phyloP scores from a whole-genome alignment of 805 yeast species.

The Candida easanensis region DNA sequence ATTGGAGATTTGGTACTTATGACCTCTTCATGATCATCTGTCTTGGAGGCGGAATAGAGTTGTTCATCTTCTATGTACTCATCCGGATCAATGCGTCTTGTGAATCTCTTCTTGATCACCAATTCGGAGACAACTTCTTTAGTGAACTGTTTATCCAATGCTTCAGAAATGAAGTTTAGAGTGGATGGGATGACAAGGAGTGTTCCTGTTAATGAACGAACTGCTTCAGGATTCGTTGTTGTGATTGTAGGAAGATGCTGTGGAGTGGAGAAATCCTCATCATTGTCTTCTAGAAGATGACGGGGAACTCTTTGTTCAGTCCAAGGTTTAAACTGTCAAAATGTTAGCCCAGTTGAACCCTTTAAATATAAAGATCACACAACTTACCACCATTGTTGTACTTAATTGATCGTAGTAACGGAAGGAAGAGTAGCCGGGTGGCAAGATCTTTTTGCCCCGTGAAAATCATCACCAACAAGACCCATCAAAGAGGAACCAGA shows the following conservation, averaged over 20 bases:
- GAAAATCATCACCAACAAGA: too few species aligned
- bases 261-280: constrained; percentile 24
- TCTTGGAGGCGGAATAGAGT: constrained; percentile 34
- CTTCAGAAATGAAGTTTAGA: constrained; percentile 19
- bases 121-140: background rate
- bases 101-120: constrained; percentile 11
- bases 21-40: constrained; percentile 6
- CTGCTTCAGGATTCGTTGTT: background rate
- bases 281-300: constrained; percentile 47
- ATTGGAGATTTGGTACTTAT: constrained; percentile 14
- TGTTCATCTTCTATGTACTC: constrained; percentile 50
- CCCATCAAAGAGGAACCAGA: too few species aligned
- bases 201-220: constrained; percentile 12
- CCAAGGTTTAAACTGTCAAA: constrained; percentile 45
- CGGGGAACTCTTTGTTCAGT: constrained; percentile 43
- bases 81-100: constrained; percentile 9
- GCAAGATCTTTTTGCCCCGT: too few species aligned
- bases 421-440: too few species aligned
- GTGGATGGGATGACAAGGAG: constrained; percentile 15
- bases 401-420: too few species aligned
- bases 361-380: background rate
- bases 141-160: constrained; percentile 1
- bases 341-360: background rate
- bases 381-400: constrained; percentile 21
- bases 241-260: constrained; percentile 16